Conservation (phyloP, 2,329 filamentous ascomycete species). For the Fusarium compactum region DNA sequence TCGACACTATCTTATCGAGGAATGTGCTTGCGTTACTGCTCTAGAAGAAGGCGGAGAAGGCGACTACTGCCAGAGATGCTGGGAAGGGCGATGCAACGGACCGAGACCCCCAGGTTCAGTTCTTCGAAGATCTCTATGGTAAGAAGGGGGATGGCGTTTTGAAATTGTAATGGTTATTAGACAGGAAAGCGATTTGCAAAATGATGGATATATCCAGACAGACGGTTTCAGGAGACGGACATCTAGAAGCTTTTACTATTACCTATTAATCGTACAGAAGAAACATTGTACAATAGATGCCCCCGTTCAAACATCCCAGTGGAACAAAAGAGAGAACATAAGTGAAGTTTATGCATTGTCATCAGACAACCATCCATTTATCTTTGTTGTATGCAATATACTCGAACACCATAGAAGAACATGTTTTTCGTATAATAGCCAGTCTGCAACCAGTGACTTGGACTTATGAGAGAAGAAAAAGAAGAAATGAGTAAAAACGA, state of each 20-base stretch:
- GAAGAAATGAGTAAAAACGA: conserved; percentile 19
- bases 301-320: background rate
- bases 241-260: conserved; percentile 21
- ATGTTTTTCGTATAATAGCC: conserved; percentile 30
- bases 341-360: conserved; percentile 10
- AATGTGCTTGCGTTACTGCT: conserved; percentile 32
- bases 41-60: conserved; percentile 24
- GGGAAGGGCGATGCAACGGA: conserved; percentile 39
- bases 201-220: background rate
- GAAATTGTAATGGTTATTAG: background rate
- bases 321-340: background rate
- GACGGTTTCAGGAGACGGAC: background rate
- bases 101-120: conserved; percentile 29
- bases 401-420: conserved; percentile 24
- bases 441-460: conserved; percentile 23
- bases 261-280: conserved; percentile 12
- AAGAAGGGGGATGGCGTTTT: conserved; percentile 4
- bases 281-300: background rate
- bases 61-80: conserved; percentile 44
- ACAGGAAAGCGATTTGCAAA: background rate
- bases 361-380: conserved; percentile 23
- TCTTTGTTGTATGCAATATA: conserved; percentile 15
- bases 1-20: conserved; percentile 32
- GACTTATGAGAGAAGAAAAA: conserved; percentile 17
- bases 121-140: conserved; percentile 28